Percentiles rank a stretch among this genome's conserved stretches.
phyloP scores from a whole-genome alignment of 2,329 filamentous ascomycete species.

The Apiospora koreana region DNA sequence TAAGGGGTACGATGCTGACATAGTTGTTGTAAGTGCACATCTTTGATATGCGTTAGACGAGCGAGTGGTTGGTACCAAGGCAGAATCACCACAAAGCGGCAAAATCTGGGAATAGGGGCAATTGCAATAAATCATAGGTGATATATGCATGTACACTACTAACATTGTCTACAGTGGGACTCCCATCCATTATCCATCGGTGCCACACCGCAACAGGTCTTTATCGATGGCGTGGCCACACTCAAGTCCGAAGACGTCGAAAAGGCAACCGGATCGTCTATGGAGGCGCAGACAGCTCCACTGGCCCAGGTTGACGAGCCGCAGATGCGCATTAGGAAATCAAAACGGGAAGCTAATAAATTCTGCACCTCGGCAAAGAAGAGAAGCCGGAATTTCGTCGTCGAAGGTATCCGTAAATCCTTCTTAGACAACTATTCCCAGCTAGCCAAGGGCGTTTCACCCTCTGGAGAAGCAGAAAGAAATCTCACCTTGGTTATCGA shows the following conservation, averaged over 20 bases:
- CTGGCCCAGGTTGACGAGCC: neutral
- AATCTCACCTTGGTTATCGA: conserved; percentile 41
- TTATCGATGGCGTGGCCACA: conserved; percentile 42
- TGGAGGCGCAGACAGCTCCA: neutral
- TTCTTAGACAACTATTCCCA: conserved; percentile 31
- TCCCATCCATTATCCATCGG: conserved; percentile 46
- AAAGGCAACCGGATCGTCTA: conserved; percentile 10
- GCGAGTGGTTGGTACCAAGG: neutral
- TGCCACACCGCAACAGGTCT: conserved; percentile 48
- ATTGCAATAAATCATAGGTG: neutral
- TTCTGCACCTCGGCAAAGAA: conserved; percentile 26
- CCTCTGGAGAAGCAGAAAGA: neutral
- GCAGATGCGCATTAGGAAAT: conserved; percentile 5
- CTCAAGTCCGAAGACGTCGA: conserved; percentile 11
- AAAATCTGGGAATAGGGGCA: neutral
- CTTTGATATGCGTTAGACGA: neutral
- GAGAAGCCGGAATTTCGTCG: conserved; percentile 30
- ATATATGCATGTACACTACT: neutral
- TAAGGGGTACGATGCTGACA: conserved; percentile 49
- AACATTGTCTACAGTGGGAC: conserved; percentile 37
- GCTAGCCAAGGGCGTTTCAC: conserved; percentile 5
- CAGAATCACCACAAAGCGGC: neutral
- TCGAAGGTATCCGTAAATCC: conserved; percentile 39
- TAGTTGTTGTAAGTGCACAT: conserved; percentile 36
- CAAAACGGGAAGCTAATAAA: conserved; percentile 23